Base-by-base conservation (phyloP, 2,329 filamentous ascomycete species). In the Ophiocordyceps camponoti-saundersi region DNA sequence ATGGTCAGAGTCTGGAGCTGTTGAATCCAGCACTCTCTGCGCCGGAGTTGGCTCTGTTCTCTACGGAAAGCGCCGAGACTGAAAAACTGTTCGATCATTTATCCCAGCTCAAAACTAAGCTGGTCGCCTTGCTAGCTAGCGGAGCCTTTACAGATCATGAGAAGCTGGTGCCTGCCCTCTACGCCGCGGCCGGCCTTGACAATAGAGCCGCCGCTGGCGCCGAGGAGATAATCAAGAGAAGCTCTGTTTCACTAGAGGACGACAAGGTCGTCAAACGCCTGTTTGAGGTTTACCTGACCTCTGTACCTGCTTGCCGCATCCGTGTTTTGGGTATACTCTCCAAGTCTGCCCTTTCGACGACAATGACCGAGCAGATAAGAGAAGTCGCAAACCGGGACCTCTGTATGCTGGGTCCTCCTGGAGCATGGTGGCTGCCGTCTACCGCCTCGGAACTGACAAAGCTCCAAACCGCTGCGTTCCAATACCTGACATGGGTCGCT, bases 221-320 rank as follows among this genome's bases (percentile, higher is more conserved):
- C 0, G 87, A 95, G 48, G 88, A 95, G 55, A 77, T 93, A 44
- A 64, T 96, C 52, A 98, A 95, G 63, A 74, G 89, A 52, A 83
- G 77, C 29, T 73, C 77, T 2, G 75, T 85, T 10, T 79, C 84
- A 10, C 67, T 95, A 23, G 90, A 96, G 59, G 74, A 86, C 50
- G 56, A 68, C 11, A 54, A 60, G 1, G 62, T 88, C 2, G 70
- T 94, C 3, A 65, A 73, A 48, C 68, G 73, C 16, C 67, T 96
- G 2, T 89, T 88, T 55, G 64, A 72, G 4, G 72, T 88, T 2
- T 93, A 95, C 59, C 79, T 81, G 42, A 76, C 72, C n/a, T 69
- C 80, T 0, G 79, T 80, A n/a, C 73, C 80, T 3, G 73, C 83
- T 1, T 75, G 95, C 42, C 80, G 86, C 51, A 84, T 83, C 40